Evolutionary conservation across 2,329 filamentous ascomycete species (phyloP).

Genomic region (Cadophora sp.): DNA sequence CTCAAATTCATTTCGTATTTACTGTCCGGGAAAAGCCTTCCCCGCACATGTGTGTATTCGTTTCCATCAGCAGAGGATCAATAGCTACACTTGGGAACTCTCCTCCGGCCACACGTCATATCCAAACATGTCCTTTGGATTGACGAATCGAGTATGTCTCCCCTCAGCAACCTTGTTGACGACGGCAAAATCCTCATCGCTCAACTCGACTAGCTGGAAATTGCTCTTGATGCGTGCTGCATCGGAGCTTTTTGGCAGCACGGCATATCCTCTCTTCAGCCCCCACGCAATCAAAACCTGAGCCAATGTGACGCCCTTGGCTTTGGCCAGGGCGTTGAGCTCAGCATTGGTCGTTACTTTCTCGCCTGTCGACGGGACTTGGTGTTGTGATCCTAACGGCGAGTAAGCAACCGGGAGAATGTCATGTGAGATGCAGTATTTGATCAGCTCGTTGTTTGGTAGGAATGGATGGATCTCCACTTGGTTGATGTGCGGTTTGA

Average conservation of each 20-base stretch:
- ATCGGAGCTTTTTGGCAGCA: conserved; percentile 49
- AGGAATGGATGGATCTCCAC: conserved; percentile 79
- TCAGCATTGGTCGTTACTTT: conserved; percentile 67
- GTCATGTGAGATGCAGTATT: conserved; percentile 70
- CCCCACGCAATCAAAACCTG: conserved; percentile 77
- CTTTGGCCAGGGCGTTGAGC: conserved; percentile 67
- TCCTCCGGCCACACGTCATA: conserved; percentile 72
- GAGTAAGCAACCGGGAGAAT: conserved; percentile 78
- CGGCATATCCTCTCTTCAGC: conserved; percentile 58
- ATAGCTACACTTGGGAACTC: conserved; percentile 61
- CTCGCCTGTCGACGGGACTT: conserved; percentile 71
- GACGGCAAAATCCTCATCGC: conserved; percentile 63
- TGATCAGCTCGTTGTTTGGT: conserved; percentile 72
- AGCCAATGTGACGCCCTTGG: conserved; percentile 64
- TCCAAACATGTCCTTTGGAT: conserved; percentile 81
- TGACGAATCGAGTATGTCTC: conserved; percentile 74
- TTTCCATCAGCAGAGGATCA: conserved; percentile 74
- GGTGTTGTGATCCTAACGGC: conserved; percentile 67
- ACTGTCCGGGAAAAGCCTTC: neutral
- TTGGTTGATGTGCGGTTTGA: conserved; percentile 59
- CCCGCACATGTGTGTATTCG: neutral
- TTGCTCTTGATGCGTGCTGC: conserved; percentile 72
- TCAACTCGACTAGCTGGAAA: conserved; percentile 68
- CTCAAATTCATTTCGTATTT: neutral
- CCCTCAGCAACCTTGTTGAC: conserved; percentile 64